Conservation (phyloP, 192 early-diverging fungal genomes). For the Coemansia furcata region DNA sequence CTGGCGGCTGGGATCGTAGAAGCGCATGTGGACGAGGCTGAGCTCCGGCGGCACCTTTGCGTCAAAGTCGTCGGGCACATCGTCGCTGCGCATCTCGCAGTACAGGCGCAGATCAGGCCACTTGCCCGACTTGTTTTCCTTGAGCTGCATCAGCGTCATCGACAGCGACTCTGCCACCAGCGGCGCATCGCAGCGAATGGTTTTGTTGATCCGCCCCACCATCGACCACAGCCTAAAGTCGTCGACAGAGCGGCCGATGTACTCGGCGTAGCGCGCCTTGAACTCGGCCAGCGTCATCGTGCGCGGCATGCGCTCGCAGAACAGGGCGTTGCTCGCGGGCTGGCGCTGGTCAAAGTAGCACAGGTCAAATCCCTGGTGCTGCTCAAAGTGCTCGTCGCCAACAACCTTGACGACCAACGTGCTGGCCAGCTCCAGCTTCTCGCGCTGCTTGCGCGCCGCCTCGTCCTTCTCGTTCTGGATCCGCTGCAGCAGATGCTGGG, state of each 20-base stretch:
- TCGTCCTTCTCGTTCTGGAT: slow-evolving; percentile 65
- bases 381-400: slow-evolving; percentile 63
- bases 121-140: slow-evolving; percentile 30
- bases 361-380: slow-evolving; percentile 86
- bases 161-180: slow-evolving; percentile 14
- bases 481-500: slow-evolving; percentile 69
- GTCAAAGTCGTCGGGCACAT: slow-evolving; percentile 16
- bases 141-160: slow-evolving; percentile 37
- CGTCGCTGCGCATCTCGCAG: slow-evolving; percentile 36
- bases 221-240: slow-evolving; percentile 82
- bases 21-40: slow-evolving; percentile 82
- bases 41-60: slow-evolving; percentile 1
- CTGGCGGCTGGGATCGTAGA: slow-evolving; percentile 66
- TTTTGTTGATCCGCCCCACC: slow-evolving; percentile 88
- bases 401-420: slow-evolving; percentile 56
- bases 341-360: slow-evolving; percentile 65
- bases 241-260: slow-evolving; percentile 47
- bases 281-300: slow-evolving; percentile 46
- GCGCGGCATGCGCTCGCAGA: slow-evolving; percentile 33
- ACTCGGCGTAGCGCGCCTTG: slow-evolving; percentile 53
- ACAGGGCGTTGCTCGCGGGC: slow-evolving; percentile 33
- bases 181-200: slow-evolving; percentile 78
- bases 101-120: slow-evolving; percentile 54
- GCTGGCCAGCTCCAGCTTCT: slow-evolving; percentile 64
- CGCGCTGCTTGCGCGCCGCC: slow-evolving; percentile 61